Percentiles rank a stretch among this genome's conserved stretches.
Evolutionary conservation across 1,139 yeast species (phyloP).

Genomic region (Geotrichum australiense): DNA sequence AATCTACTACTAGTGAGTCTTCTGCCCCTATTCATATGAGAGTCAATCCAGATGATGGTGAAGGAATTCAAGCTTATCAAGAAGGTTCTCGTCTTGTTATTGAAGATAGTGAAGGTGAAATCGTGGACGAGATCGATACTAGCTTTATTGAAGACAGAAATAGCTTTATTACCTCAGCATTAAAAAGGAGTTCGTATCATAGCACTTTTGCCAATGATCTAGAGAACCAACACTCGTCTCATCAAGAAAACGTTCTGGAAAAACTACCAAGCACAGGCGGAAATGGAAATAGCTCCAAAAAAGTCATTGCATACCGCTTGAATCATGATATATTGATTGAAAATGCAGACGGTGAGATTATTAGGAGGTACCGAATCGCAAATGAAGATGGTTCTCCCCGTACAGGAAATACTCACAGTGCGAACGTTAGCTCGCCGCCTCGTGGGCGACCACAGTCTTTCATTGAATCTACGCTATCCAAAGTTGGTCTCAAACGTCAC

Average conservation of each 20-base stretch:
- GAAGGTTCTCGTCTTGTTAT: slow-evolving; percentile 66
- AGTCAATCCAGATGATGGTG: slow-evolving; percentile 2
- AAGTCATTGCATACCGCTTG: slow-evolving; percentile 48
- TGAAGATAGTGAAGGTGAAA: slow-evolving; percentile 80
- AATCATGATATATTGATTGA: slow-evolving; percentile 77
- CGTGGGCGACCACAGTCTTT: slow-evolving; percentile 2
- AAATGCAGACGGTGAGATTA: slow-evolving; percentile 84
- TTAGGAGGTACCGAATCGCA: slow-evolving; percentile 64
- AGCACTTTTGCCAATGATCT: not conserved
- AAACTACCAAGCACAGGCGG: slow-evolving; percentile 1
- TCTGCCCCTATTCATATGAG: not conserved
- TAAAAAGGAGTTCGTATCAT: no score
- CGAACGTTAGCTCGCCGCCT: no score
- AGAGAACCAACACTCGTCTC: not conserved
- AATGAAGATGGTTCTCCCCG: slow-evolving; percentile 9
- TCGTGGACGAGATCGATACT: slow-evolving; percentile 40
- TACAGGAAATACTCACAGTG: no score
- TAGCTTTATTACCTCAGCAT: no score
- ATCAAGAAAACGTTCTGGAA: not conserved
- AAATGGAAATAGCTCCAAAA: slow-evolving; percentile 29
- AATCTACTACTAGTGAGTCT: not conserved
- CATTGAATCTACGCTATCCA: slow-evolving; percentile 22
- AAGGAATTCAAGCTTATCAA: slow-evolving; percentile 49
- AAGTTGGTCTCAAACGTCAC: slow-evolving; percentile 22
- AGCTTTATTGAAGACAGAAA: not conserved